Conservation (phyloP, 495 filamentous ascomycete species). For the Penicillium pulvis region DNA sequence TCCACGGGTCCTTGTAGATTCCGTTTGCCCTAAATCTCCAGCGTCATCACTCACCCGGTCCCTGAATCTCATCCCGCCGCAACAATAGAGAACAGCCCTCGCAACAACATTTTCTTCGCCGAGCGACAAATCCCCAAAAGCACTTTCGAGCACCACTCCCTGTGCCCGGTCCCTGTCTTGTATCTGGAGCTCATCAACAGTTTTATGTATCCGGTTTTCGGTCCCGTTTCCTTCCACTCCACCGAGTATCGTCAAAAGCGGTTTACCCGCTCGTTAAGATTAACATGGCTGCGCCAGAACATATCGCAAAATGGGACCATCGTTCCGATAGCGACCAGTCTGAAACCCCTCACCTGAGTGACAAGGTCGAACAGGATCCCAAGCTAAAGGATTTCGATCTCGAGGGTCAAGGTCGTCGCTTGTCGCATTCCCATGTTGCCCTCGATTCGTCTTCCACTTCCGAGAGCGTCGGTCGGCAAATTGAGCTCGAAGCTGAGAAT, state of each 20-base stretch:
- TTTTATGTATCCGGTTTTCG: slow-evolving; percentile 40
- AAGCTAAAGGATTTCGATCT: slow-evolving; percentile 39
- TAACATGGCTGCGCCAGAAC: slow-evolving; percentile 42
- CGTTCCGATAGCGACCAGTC: slow-evolving; percentile 22
- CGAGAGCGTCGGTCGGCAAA: slow-evolving; percentile 65
- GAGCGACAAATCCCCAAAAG: slow-evolving; percentile 1
- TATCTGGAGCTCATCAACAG: slow-evolving; percentile 23
- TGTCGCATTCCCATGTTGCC: slow-evolving; percentile 22
- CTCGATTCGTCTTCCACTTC: slow-evolving; percentile 37
- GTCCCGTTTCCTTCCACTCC: slow-evolving; percentile 30
- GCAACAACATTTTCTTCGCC: background rate
- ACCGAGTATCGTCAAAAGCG: slow-evolving; percentile 38
- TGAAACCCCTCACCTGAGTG: slow-evolving; percentile 19
- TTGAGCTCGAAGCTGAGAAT: slow-evolving; percentile 74
- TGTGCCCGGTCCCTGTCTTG: background rate
- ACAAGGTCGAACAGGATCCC: slow-evolving; percentile 26
- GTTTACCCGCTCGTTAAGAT: slow-evolving; percentile 40
- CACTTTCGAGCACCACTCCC: background rate
- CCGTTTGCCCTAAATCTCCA: background rate
- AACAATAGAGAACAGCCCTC: background rate
- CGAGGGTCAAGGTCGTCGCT: slow-evolving; percentile 33
- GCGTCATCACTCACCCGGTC: background rate
- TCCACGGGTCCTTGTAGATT: slow-evolving; percentile 1
- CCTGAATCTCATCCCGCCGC: background rate
- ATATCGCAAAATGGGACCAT: slow-evolving; percentile 23